Evolutionary conservation across 2,329 filamentous ascomycete species (phyloP).

Genomic region (Xylariaceae sp.): DNA sequence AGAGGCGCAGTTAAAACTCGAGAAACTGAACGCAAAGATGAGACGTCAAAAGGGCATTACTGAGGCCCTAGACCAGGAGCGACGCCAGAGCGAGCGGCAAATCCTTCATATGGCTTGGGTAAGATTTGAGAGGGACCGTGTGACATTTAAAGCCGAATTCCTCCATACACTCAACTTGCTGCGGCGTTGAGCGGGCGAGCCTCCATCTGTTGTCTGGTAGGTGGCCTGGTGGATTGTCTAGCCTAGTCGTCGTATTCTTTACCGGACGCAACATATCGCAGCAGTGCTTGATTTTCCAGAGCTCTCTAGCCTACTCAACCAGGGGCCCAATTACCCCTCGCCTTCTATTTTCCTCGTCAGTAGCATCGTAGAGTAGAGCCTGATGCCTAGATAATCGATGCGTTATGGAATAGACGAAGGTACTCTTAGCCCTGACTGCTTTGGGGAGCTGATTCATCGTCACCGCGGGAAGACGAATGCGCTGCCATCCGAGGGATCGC

Average conservation of each 20-base stretch:
- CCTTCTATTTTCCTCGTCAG: too few relatives aligned
- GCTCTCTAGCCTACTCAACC: too few relatives aligned
- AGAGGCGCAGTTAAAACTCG: constrained; percentile 3
- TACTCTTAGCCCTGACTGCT: neutral
- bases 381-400: neutral
- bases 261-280: neutral
- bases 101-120: neutral
- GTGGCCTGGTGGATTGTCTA: neutral
- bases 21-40: neutral
- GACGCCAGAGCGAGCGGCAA: neutral
- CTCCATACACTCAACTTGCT: too few relatives aligned
- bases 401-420: neutral
- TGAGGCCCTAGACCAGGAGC: neutral
- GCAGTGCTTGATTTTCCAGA: too few relatives aligned
- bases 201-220: neutral
- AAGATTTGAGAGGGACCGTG: neutral
- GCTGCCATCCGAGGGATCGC: neutral
- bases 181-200: neutral
- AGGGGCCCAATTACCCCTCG: too few relatives aligned
- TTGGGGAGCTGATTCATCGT: neutral
- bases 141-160: too few relatives aligned
- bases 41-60: neutral
- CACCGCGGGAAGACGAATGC: neutral
- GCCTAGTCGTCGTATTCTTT: neutral
- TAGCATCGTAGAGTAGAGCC: neutral